Evolutionary conservation across 306 rosid genomes (phyloP), one percentile per base, ranked within the genome.

Genomic region (Astragalus glycyphyllos): DNA sequence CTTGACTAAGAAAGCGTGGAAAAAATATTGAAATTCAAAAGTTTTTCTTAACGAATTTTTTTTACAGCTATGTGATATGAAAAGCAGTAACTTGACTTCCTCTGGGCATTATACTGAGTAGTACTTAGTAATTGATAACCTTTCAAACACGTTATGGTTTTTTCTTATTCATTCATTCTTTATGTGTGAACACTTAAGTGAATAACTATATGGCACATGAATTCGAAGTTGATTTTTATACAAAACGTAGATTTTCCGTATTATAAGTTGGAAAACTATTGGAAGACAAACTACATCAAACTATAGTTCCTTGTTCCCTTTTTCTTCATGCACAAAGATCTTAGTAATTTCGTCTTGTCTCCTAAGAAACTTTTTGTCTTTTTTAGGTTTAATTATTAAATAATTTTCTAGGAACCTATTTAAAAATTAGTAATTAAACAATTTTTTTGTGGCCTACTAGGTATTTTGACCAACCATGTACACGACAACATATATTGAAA

Each of bases 121-220:
- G 68, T 14, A 54, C 23, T 16, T 53, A 7, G 17, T 16, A 38
- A 16, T 31, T 13, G 5, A 15, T 71, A 72, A 31, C 59, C 53
- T 46, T 79, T 79, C 83, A 79, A 79, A 73, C 66, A 79, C 77
- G 82, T 64, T 38, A 3, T 11, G 16, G 32, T 31, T n/a, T 8
- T 8, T 53, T 29, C 11, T 48, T 12, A 40, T 35, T 14, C 14
- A 6, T 1, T n/a, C 11, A 32, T 35, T 59, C 4, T 15, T 44
- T 31, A 6, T 51, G 15, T 79, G 74, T 76, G 77, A 75, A 72
- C 71, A 44, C 13, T 5, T 47, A 58, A 4, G 6, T 40, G 23
- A 62, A 46, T 40, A 20, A 42, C 11, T 12, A 57, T 47, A 67
- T 60, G 65, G 15, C 50, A 4, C 66, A 64, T 42, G 63, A n/a